Percentiles rank a stretch among this genome's conserved stretches.
Evolutionary conservation across 129 eudicot genomes (phyloP).

Genomic region (Tanacetum coccineum): DNA sequence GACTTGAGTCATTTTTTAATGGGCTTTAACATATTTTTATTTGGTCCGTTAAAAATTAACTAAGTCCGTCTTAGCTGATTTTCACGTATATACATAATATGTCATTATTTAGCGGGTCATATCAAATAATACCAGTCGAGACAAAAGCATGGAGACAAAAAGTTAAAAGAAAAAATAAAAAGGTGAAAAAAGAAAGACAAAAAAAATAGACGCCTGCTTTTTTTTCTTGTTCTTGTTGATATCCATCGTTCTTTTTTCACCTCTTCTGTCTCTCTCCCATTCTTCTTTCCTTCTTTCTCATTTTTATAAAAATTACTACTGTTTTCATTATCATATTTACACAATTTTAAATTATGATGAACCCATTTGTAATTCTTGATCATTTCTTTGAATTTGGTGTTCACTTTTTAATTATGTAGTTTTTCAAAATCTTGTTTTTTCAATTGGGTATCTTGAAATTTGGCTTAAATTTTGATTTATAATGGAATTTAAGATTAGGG

Average conservation of each 20-base stretch:
- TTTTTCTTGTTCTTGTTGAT: conserved; percentile 24
- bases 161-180: conserved; percentile 4
- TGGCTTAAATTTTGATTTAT: conserved; percentile 16
- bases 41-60: too few species aligned
- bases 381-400: conserved; percentile 6
- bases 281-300: conserved; percentile 17
- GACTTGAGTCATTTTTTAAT: too few species aligned
- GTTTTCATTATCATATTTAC: too few species aligned
- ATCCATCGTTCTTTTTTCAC: conserved; percentile 33
- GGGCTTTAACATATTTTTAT: too few species aligned
- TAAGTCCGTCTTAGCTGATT: too few species aligned
- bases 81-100: too few species aligned
- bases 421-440: background rate
- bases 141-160: conserved; percentile 25
- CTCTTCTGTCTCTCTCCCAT: conserved; percentile 13
- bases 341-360: conserved; percentile 8
- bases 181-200: conserved; percentile 13
- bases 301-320: too few species aligned
- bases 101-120: too few species aligned
- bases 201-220: conserved; percentile 38
- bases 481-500: conserved; percentile 13
- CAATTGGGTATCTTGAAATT: background rate
- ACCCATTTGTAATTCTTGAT: conserved; percentile 13
- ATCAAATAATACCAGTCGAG: too few species aligned
- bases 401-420: conserved; percentile 24